These are phyloP conservation scores for Gamarada debralockiae DNA, from an alignment of 495 filamentous ascomycete species.

Conservation along the genomic window DNA sequence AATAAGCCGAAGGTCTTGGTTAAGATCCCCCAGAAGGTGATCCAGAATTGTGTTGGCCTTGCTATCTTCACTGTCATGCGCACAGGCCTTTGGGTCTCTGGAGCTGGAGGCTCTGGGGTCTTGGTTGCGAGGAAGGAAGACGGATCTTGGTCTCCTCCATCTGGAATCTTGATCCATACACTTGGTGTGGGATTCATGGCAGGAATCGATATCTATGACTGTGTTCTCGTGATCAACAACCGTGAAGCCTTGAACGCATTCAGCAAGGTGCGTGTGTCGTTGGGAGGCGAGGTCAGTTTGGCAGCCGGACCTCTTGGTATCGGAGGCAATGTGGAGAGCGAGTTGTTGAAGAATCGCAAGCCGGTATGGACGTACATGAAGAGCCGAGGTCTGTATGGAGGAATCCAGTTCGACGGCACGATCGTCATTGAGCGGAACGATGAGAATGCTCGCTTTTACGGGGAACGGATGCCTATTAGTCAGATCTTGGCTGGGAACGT, in stretches of 20 bases:
- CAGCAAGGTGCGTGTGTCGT: slow-evolving; percentile 65
- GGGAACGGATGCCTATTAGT: slow-evolving; percentile 53
- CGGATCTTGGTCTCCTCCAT: slow-evolving; percentile 73
- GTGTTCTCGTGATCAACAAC: slow-evolving; percentile 78
- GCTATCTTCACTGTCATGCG: slow-evolving; percentile 85
- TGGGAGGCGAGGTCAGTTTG: slow-evolving; percentile 72
- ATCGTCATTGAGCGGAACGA: slow-evolving; percentile 75
- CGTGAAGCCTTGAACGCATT: slow-evolving; percentile 69
- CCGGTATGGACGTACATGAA: slow-evolving; percentile 83
- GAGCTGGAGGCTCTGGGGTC: slow-evolving; percentile 71
- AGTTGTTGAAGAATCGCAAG: slow-evolving; percentile 32
- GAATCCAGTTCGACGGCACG: slow-evolving; percentile 74
- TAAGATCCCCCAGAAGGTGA: slow-evolving; percentile 72
- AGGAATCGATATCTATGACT: slow-evolving; percentile 82
- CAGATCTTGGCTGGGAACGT: slow-evolving; percentile 70
- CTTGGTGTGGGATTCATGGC: slow-evolving; percentile 73
- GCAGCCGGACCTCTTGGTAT: slow-evolving; percentile 70
- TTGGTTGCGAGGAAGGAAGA: slow-evolving; percentile 66
- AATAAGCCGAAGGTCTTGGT: slow-evolving; percentile 64
- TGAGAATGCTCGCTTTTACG: slow-evolving; percentile 77
- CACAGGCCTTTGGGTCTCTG: slow-evolving; percentile 73
- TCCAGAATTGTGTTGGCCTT: slow-evolving; percentile 68
- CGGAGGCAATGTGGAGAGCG: slow-evolving; percentile 64
- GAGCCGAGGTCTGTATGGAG: slow-evolving; percentile 73
- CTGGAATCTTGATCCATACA: slow-evolving; percentile 71